Evolutionary conservation across 2,329 filamentous ascomycete species (phyloP), one percentile per base, ranked within the genome.

Genomic region (Aureobasidium sp.): DNA sequence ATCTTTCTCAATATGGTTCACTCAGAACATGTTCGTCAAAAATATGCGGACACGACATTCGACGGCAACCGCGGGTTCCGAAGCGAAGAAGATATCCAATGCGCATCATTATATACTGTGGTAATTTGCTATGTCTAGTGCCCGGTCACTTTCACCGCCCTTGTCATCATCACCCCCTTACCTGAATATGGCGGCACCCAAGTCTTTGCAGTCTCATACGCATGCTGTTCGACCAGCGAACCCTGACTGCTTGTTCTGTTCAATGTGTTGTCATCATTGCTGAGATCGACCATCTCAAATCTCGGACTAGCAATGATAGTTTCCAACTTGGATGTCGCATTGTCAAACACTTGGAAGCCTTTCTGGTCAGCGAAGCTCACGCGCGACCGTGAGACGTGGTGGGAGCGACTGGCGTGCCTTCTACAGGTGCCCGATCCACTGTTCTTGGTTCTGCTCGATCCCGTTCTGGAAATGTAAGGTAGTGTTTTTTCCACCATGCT

Each of bases 281-380:
- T 30, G 32, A 58, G 16, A 21, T 58, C 54, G 8, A 39, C 54
- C 54, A 58, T 29, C 32, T 58, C 36, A 14, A 21, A 39, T n/a
- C 55, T 51, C 16, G 58, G 34, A 8, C 36, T 47, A 11, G 58
- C 48, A 30, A 51, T 59, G 32, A 59, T 29, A 2, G 44, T 59
- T 14, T 50, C 44, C 16, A 32, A 41, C 16, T 44, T 29, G 25
- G 55, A 59, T 8, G 27, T 25, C 14, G 44, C 14, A 21, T 60
- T 60, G 27, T 60, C 58, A 44, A 50, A 60, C 5, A 60, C 45
- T 16, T 60, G 58, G 36, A 60, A 60, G 8, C 58, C 58, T 13
- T 60, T 60, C 6, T 60, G 58, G 14, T 60, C 58, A 9, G 21
- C 36, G n/a, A 42, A 50, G 16, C 47, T 60, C n/a, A 10, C 45